Evolutionary conservation across 495 filamentous ascomycete species (phyloP).

Genomic region (Penicillium silybi): DNA sequence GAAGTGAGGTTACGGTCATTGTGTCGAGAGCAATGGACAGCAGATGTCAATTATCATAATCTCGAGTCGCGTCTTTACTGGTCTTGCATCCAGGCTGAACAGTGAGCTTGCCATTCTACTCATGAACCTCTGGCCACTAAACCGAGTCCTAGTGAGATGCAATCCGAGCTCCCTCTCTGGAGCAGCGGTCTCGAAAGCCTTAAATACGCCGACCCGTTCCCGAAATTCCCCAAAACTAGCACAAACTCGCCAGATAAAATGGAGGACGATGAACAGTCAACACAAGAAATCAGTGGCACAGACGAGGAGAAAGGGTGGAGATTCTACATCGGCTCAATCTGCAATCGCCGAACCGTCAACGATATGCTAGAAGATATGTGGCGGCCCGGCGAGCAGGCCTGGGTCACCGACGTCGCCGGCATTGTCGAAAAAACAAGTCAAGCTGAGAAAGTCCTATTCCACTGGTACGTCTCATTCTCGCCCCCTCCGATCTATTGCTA

Average conservation of each 20-base stretch:
- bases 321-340: slow-evolving; percentile 26
- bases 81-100: slow-evolving; percentile 28
- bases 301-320: slow-evolving; percentile 25
- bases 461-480: slow-evolving; percentile 12
- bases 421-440: slow-evolving; percentile 11
- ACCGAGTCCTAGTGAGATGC: slow-evolving; percentile 19
- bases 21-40: slow-evolving; percentile 23
- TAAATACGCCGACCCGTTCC: slow-evolving; percentile 20
- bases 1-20: slow-evolving; percentile 24
- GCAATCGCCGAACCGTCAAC: slow-evolving; percentile 25
- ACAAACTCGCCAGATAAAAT: slow-evolving; percentile 12
- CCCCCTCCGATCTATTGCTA: not conserved
- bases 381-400: slow-evolving; percentile 19
- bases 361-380: slow-evolving; percentile 25
- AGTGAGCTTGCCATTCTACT: slow-evolving; percentile 8
- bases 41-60: slow-evolving; percentile 23
- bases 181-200: slow-evolving; percentile 22
- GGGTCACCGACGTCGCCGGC: slow-evolving; percentile 14
- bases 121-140: not conserved
- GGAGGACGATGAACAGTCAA: slow-evolving; percentile 3
- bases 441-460: slow-evolving; percentile 15
- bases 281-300: slow-evolving; percentile 7
- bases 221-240: slow-evolving; percentile 11
- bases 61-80: slow-evolving; percentile 26
- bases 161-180: slow-evolving; percentile 26